A percentile compares a stretch with the other conserved stretches of the same genome.
phyloP scores from a whole-genome alignment of 345 rosid species.

The Durio zibethinus region DNA sequence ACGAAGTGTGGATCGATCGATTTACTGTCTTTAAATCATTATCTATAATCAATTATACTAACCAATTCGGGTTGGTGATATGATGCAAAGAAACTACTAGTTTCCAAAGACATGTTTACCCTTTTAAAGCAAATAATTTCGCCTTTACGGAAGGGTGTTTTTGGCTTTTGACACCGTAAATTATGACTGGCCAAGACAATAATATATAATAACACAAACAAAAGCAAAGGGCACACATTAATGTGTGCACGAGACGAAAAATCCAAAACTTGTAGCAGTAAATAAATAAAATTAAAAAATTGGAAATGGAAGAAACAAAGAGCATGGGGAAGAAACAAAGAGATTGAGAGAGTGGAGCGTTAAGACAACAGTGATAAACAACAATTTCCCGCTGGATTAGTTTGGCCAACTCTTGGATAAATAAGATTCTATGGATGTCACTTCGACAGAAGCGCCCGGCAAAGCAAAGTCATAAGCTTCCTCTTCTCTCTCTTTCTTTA shows the following conservation, averaged over 20 bases:
- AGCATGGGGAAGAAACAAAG: not conserved
- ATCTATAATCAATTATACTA: not conserved
- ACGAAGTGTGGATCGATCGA: too few relatives aligned
- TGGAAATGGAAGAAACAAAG: not conserved
- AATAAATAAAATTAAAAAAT: too few relatives aligned
- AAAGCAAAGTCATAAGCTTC: not conserved
- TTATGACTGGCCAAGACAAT: not conserved
- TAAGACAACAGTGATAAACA: not conserved
- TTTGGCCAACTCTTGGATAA: constrained; percentile 19
- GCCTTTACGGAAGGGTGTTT: not conserved
- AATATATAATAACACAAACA: not conserved
- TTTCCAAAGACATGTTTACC: not conserved
- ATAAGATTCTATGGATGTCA: not conserved
- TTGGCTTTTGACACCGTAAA: not conserved
- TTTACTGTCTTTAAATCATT: not conserved
- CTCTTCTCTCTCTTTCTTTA: not conserved
- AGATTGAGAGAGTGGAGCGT: not conserved
- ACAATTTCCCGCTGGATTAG: not conserved
- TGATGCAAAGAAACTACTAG: too few relatives aligned
- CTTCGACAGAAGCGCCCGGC: not conserved
- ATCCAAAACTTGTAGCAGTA: not conserved
- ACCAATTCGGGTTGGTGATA: not conserved
- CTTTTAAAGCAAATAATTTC: not conserved
- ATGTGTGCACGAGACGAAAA: not conserved
- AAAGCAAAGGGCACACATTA: not conserved